Evolutionary conservation across 2,329 filamentous ascomycete genomes (phyloP).

Genomic region (Trichoderma sp.): DNA sequence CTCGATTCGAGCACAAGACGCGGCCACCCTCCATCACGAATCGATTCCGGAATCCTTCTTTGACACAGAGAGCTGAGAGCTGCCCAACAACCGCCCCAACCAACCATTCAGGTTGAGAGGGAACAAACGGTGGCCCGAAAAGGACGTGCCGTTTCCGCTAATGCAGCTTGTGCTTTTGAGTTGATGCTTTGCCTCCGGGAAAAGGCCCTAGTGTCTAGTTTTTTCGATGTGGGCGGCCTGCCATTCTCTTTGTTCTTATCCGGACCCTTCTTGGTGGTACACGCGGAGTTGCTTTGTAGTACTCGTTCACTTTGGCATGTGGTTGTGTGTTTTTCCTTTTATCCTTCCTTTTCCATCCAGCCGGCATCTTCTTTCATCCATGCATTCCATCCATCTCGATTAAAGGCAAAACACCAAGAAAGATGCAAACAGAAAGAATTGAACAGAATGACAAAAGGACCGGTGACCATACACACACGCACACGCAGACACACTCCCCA

Average conservation of each 20-base stretch:
- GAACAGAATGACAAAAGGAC: not conserved
- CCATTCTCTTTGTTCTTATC: not conserved
- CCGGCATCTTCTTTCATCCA: not conserved
- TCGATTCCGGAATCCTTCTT: not conserved
- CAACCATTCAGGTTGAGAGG: not conserved
- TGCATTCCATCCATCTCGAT: not conserved
- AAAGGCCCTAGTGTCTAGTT: not conserved
- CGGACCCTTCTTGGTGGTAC: not conserved
- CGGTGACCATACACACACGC: not conserved
- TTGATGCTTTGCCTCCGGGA: not conserved
- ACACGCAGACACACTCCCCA: not conserved
- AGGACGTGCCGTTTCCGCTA: conserved; percentile 2
- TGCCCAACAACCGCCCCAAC: not conserved
- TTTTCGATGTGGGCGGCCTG: not conserved
- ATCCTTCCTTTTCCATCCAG: not conserved
- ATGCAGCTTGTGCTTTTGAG: not conserved
- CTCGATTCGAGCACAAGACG: not conserved
- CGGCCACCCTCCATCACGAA: conserved; percentile 5
- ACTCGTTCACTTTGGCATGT: not conserved
- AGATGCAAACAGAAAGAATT: not conserved
- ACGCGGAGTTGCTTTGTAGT: not conserved
- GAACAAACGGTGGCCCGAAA: not conserved
- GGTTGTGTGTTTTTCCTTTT: not conserved
- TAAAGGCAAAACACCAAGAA: not conserved
- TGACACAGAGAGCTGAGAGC: not conserved